Evolutionary conservation across 2,329 filamentous ascomycete genomes (phyloP).

Genomic region (Colletotrichum echinochloae): DNA sequence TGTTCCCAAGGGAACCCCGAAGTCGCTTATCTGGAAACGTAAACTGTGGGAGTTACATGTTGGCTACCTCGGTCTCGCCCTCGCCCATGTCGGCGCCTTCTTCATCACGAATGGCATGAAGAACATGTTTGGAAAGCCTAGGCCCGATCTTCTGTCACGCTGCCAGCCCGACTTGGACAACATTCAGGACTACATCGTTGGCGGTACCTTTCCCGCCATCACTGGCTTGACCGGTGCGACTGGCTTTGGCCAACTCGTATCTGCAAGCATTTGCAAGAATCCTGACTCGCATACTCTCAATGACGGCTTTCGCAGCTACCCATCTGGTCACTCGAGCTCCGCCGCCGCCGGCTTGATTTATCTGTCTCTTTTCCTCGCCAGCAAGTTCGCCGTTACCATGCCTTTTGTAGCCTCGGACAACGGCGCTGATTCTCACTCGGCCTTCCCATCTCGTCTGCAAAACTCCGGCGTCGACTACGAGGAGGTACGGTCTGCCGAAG

Average conservation of each 20-base stretch:
- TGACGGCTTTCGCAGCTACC: slow-evolving; percentile 87
- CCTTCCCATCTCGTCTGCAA: slow-evolving; percentile 79
- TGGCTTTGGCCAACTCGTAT: slow-evolving; percentile 73
- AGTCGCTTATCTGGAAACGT: slow-evolving; percentile 76
- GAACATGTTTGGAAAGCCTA: slow-evolving; percentile 75
- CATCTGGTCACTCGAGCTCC: slow-evolving; percentile 68
- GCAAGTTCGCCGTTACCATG: slow-evolving; percentile 81
- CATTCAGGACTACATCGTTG: slow-evolving; percentile 70
- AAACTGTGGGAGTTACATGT: slow-evolving; percentile 94
- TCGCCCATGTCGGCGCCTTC: slow-evolving; percentile 79
- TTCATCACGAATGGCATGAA: slow-evolving; percentile 90
- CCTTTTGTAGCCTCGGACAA: slow-evolving; percentile 71
- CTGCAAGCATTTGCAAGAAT: slow-evolving; percentile 80
- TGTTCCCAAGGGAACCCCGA: slow-evolving; percentile 71
- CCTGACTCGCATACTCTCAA: slow-evolving; percentile 70
- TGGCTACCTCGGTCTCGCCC: slow-evolving; percentile 83
- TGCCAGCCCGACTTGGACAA: slow-evolving; percentile 81
- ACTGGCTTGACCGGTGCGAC: slow-evolving; percentile 51
- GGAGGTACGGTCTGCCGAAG: slow-evolving; percentile 39
- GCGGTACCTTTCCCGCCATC: slow-evolving; percentile 55
- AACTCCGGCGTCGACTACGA: slow-evolving; percentile 55
- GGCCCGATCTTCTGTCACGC: slow-evolving; percentile 85
- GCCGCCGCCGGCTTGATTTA: slow-evolving; percentile 86
- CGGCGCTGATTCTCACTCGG: slow-evolving; percentile 66
- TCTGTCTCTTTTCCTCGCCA: slow-evolving; percentile 86